Evolutionary conservation across 1,284 basidiomycete species (phyloP).

Genomic region (Ganoderma multipileum): DNA sequence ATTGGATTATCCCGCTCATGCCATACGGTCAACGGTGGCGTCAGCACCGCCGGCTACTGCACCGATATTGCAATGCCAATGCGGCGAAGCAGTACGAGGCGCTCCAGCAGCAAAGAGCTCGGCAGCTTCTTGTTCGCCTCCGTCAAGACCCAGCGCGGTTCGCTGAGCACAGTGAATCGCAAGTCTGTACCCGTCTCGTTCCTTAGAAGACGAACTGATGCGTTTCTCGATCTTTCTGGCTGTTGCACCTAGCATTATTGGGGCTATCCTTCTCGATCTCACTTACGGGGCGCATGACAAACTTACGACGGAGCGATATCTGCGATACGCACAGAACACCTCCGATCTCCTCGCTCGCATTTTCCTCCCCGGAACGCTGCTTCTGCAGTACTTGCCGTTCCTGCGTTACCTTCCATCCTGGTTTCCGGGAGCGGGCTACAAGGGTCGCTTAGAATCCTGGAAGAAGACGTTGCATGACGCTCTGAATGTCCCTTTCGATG

Average conservation of each 20-base stretch:
- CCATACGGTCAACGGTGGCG: conserved; percentile 25
- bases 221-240: no score
- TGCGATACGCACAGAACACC: not conserved
- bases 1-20: conserved; percentile 28
- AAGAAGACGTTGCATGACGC: conserved; percentile 14
- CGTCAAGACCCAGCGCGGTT: conserved; percentile 12
- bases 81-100: conserved; percentile 14
- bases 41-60: conserved; percentile 22
- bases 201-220: no score
- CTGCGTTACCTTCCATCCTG: conserved; percentile 23
- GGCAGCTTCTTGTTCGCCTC: not conserved
- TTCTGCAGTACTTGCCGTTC: conserved; percentile 23
- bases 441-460: no score
- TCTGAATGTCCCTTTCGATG: conserved; percentile 14
- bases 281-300: not conserved
- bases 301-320: not conserved
- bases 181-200: not conserved
- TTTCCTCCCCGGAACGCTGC: conserved; percentile 23
- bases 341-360: not conserved
- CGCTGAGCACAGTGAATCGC: conserved; percentile 23
- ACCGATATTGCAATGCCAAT: conserved; percentile 10
- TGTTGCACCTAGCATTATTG: not conserved
- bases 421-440: conserved; percentile 25
- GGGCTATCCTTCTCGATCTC: not conserved
- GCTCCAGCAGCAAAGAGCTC: conserved; percentile 2